Evolutionary conservation across 768 basidiomycete genomes (phyloP), one percentile per base, ranked within the genome.

Genomic region (Butyriboletus loyo): DNA sequence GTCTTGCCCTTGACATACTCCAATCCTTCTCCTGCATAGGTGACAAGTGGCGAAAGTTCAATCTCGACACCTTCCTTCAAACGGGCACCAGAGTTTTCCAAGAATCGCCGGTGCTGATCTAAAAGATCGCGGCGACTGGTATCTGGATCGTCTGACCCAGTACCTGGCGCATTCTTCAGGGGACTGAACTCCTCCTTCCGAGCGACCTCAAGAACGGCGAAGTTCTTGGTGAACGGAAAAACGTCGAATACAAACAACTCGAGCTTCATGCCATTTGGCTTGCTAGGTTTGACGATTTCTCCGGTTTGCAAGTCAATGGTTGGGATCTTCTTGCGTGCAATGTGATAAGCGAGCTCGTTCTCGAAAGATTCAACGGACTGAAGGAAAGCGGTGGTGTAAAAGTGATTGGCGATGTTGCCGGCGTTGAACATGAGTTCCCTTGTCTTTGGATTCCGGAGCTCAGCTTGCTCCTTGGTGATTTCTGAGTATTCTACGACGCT

Each of bases 181-280:
- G 96, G 96, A 57, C 91, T 94, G 63, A 99, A 99, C 72, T 98
- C 96, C 54, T 96, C 91, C 53, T 78, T 77, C 50, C 97, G 76
- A 46, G 82, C 81, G 39, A 97, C 92, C 69, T 98, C 94, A 66
- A 98, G 72, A 36, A 98, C 92, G 27, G 88, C 83, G 58, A 95
- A 92, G 46, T 72, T 76, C 64, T 84, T 70, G 25, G 93, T 92
- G 73, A 83, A 92, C 1, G 95, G 95, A 78, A 99, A 98, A 40
- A 99, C 97, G 72, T 99, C 97, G 65, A 99, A 99, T 30, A 99
- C 89, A 73, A 99, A 99, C 75, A 95, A 77, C 72, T 99, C 97
- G 56, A 99, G 84, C 74, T 99, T 99, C 92, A 98, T 96, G 55
- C 97, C 97, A 69, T 99, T 98, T n/a, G 93, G 90, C 65, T 86